Evolutionary conservation across 345 rosid genomes (phyloP).

Genomic region (Dipteronia dyeriana): DNA sequence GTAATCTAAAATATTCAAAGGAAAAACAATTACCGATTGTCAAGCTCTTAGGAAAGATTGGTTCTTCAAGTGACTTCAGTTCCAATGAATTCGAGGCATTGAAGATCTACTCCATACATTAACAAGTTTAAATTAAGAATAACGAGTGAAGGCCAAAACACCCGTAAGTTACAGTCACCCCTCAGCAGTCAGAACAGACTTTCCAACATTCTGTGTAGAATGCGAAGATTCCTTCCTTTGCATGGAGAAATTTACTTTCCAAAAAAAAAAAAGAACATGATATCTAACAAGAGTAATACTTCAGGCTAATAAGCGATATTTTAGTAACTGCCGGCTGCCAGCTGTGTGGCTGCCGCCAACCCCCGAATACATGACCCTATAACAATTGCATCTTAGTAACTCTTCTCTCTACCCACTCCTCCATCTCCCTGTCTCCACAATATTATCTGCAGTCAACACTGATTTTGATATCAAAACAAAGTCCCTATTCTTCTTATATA

Average conservation of each 20-base stretch:
- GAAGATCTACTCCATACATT: conserved; percentile 56
- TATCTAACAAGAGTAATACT: not conserved
- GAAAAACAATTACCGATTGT: conserved; percentile 65
- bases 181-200: conserved; percentile 48
- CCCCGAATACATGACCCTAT: conserved; percentile 96
- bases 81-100: conserved; percentile 88
- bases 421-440: conserved; percentile 26
- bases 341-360: conserved; percentile 83
- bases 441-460: conserved; percentile 40
- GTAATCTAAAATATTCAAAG: not conserved
- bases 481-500: conserved; percentile 14
- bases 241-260: conserved; percentile 80
- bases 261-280: not conserved
- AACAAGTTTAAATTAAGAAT: conserved; percentile 21
- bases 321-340: conserved; percentile 31
- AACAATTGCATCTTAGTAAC: conserved; percentile 73
- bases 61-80: conserved; percentile 93
- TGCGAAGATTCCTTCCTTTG: conserved; percentile 76
- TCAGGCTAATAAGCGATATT: not conserved
- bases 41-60: conserved; percentile 84
- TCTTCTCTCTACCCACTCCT: not conserved
- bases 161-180: conserved; percentile 20
- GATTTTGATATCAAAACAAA: conserved; percentile 33
- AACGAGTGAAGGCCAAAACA: conserved; percentile 9
- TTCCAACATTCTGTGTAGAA: conserved; percentile 91